phyloP scores from a whole-genome alignment of 106 monocot genomes.

The Hemerocallis citrina region DNA sequence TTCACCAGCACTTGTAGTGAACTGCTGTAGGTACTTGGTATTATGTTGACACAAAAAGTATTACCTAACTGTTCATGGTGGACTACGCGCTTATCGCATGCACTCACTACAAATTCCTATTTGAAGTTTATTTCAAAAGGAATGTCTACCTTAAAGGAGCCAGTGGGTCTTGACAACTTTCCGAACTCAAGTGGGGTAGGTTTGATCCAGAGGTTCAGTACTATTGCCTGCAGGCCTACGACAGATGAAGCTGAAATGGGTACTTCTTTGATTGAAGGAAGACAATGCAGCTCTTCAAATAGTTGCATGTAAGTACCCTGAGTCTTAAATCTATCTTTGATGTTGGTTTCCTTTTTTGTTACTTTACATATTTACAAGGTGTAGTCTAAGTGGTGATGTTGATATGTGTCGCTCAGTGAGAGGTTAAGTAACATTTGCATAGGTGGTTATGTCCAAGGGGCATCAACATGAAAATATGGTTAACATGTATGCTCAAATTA shows the following conservation, averaged over 20 bases:
- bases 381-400: no score
- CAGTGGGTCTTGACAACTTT: constrained; percentile 42
- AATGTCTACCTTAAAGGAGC: constrained; percentile 84
- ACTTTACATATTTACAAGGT: no score
- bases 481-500: no score
- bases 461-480: no score
- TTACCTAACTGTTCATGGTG: constrained; percentile 20
- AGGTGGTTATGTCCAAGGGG: no score
- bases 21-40: constrained; percentile 22
- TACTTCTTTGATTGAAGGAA: constrained; percentile 39
- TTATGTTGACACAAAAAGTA: constrained; percentile 39
- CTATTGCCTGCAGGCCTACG: constrained; percentile 44
- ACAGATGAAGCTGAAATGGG: constrained; percentile 40
- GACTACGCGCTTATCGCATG: constrained; percentile 22
- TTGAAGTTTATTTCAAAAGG: constrained; percentile 15
- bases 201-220: constrained; percentile 29
- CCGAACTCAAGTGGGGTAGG: constrained; percentile 30
- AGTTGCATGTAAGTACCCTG: constrained; percentile 70
- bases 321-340: no score
- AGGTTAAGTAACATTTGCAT: no score
- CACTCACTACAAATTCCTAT: constrained; percentile 23
- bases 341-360: no score
- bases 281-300: constrained; percentile 71
- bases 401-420: no score
- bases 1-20: background rate